Base-by-base conservation (phyloP, 2,329 filamentous ascomycete species). In the Fusarium subtropicale region DNA sequence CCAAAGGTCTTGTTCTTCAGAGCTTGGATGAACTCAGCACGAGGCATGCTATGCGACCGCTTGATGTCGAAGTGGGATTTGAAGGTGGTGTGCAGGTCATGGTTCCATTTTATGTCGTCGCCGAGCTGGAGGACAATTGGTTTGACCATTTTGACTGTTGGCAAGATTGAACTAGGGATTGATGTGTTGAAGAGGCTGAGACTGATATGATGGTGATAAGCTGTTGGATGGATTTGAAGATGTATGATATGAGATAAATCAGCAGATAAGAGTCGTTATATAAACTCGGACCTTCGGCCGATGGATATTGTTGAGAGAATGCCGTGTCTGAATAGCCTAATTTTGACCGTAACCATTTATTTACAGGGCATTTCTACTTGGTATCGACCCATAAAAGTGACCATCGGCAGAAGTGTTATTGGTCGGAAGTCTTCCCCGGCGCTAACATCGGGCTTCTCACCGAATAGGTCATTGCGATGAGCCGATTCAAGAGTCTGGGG, bases 121-220 rank as follows among this genome's bases (percentile, higher is more conserved):
- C 73, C 73, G 56, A 75, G 71, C n/a, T 75, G 73, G 15, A 75
- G 65, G 18, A 75, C 73, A n/a, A 73, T 72, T 36, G 73, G 73
- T 26, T 74, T 75, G 13, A 67, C 42, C 72, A 74, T 74, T 45
- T 51, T 66, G 53, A 18, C 11, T 20, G 2, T 11, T 9, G 5
- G 7, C 7, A 13, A n/a, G 7, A n/a, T 15, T 16, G 10, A 36
- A 20, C 5, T 11, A 28, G n/a, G 24, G 12, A 57, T 10, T 8
- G 36, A 52, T n/a, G 28, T 15, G 39, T 18, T 6, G n/a, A 15
- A 10, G 18, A 38, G 24, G 6, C 13, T 34, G 16, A 18, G n/a
- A 13, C 11, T 39, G 2, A 4, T 3, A 39, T 33, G 26, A 26
- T 24, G 38, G 34, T 20, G 24, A 31, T 3, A 33, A 41, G 13